These are phyloP conservation scores for Mycosphaerella arachidis DNA, from an alignment of 2,329 filamentous ascomycete species.

Conservation along the genomic window DNA sequence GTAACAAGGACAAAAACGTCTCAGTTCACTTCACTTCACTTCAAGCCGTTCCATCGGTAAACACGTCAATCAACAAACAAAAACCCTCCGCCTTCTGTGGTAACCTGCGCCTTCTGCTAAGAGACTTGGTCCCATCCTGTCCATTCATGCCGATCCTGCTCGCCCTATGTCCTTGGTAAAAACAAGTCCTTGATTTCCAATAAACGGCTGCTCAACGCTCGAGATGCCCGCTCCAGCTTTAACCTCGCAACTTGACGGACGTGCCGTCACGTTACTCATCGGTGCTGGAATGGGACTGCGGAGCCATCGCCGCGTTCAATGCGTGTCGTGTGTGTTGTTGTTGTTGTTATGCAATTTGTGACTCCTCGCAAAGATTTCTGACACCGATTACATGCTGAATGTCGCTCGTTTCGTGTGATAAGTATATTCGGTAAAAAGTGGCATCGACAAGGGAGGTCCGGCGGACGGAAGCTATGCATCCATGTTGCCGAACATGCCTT, in stretches of 20 bases:
- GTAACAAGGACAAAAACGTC: background rate
- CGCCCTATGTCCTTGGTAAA: background rate
- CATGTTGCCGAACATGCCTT: constrained; percentile 89
- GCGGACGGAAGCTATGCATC: constrained; percentile 59
- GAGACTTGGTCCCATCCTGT: background rate
- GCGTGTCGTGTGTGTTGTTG: constrained; percentile 20
- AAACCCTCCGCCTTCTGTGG: background rate
- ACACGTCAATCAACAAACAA: background rate
- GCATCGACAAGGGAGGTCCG: background rate
- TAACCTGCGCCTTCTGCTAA: background rate
- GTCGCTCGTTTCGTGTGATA: background rate
- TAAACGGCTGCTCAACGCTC: constrained; percentile 27
- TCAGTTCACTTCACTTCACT: background rate
- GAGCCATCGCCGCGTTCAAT: constrained; percentile 16
- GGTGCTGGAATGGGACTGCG: constrained; percentile 20
- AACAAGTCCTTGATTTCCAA: background rate
- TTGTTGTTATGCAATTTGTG: constrained; percentile 15
- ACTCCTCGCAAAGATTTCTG: constrained; percentile 13
- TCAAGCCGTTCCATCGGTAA: background rate
- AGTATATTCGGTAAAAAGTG: background rate
- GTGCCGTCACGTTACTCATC: constrained; percentile 19
- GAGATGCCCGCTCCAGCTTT: constrained; percentile 28
- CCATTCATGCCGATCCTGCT: background rate
- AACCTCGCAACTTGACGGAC: constrained; percentile 30
- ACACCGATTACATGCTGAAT: constrained; percentile 1